Evolutionary conservation across 441 rosid genomes (phyloP).

Genomic region (Codiaeum variegatum): DNA sequence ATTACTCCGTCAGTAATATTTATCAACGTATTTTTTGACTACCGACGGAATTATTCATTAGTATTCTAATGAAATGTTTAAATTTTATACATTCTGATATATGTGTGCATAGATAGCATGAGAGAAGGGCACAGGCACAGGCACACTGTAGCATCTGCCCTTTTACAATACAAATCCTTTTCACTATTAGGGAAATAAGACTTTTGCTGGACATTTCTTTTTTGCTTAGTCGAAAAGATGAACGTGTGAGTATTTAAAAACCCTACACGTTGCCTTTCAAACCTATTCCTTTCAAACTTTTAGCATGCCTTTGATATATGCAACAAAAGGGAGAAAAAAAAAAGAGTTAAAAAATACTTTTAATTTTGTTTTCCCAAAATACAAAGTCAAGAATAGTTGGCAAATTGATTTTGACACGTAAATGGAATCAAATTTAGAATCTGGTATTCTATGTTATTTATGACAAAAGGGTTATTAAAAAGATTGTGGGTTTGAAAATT

Average conservation of each 20-base stretch:
- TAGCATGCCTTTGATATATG: not conserved
- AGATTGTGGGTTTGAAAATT: not conserved
- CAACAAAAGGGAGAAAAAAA: not conserved
- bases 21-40: too few species aligned
- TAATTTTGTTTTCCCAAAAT: not conserved
- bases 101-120: too few species aligned
- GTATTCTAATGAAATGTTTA: too few species aligned
- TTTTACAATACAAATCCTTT: too few species aligned
- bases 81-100: too few species aligned
- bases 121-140: too few species aligned
- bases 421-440: not conserved
- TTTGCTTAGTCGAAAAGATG: not conserved
- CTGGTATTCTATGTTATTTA: not conserved
- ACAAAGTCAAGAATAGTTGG: not conserved
- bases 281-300: too few species aligned
- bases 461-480: not conserved
- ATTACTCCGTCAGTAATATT: too few species aligned
- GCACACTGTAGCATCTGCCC: not conserved
- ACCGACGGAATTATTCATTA: too few species aligned
- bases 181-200: not conserved
- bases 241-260: not conserved
- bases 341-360: not conserved
- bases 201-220: not conserved
- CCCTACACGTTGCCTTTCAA: not conserved
- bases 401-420: not conserved